A percentile compares a stretch with the other conserved stretches of the same genome.
These are phyloP conservation scores for Arabidopsis lyrata DNA, from an alignment of 441 rosid genomes.

Conservation along the genomic window DNA sequence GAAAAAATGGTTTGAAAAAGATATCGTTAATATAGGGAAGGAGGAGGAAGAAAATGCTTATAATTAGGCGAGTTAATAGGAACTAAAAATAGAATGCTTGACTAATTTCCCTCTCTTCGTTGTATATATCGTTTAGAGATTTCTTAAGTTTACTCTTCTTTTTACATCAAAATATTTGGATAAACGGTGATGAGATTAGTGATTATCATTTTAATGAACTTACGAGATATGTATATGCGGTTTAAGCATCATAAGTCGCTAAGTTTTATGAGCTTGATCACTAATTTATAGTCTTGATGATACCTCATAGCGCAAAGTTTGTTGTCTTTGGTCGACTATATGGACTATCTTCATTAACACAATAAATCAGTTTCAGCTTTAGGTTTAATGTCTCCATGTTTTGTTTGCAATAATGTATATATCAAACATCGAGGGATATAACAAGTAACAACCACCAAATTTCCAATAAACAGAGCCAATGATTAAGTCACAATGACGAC, in stretches of 20 bases:
- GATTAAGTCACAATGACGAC: not conserved
- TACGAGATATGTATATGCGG: too few species aligned
- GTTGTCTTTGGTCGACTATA: too few species aligned
- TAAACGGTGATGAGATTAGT: not conserved
- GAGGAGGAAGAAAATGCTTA: slow-evolving; percentile 4
- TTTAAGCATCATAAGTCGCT: too few species aligned
- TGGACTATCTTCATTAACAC: too few species aligned
- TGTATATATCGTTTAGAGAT: not conserved
- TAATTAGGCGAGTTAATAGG: slow-evolving; percentile 33
- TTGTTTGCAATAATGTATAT: not conserved
- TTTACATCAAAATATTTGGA: not conserved
- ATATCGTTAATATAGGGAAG: slow-evolving; percentile 22
- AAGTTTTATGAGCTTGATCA: too few species aligned
- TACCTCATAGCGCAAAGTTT: too few species aligned
- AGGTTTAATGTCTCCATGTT: too few species aligned
- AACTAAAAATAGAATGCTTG: slow-evolving; percentile 36
- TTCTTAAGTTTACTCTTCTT: slow-evolving; percentile 1
- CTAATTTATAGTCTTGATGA: too few species aligned
- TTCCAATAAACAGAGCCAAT: not conserved
- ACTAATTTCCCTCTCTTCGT: slow-evolving; percentile 1
- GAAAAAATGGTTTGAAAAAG: not conserved
- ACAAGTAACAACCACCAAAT: not conserved
- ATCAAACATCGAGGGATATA: not conserved
- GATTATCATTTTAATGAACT: not conserved
- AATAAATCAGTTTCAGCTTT: too few species aligned